These are phyloP conservation scores for Nidula microcarpa DNA, from an alignment of 768 basidiomycete species.

Conservation along the genomic window DNA sequence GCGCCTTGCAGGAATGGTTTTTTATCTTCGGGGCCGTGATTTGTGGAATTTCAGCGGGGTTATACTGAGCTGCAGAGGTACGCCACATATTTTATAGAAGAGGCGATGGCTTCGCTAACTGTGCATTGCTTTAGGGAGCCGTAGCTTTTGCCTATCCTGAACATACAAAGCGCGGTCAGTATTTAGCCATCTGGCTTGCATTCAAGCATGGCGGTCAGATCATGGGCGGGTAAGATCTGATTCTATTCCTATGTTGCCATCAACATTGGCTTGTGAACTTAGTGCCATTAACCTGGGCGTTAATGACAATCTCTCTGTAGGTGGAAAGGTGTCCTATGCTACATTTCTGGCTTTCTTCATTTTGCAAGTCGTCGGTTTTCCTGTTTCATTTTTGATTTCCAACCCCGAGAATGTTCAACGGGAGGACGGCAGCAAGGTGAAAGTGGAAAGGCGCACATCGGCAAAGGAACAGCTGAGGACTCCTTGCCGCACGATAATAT, in stretches of 20 bases:
- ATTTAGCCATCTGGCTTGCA: constrained; percentile 5
- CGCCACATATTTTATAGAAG: background rate
- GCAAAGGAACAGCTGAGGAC: constrained; percentile 10
- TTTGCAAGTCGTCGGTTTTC: constrained; percentile 10
- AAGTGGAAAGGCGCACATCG: constrained; percentile 9
- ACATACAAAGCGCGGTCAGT: constrained; percentile 3
- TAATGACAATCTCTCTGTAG: constrained; percentile 9
- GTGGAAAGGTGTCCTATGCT: constrained; percentile 13
- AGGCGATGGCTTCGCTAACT: background rate
- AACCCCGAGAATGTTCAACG: constrained; percentile 9
- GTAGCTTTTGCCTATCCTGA: background rate
- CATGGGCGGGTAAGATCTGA: constrained; percentile 10
- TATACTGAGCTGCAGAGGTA: constrained; percentile 15
- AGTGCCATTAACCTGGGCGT: constrained; percentile 4
- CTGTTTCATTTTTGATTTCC: constrained; percentile 5
- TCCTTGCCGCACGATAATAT: constrained; percentile 4
- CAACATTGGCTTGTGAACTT: background rate
- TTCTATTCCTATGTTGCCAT: background rate
- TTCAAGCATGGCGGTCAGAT: constrained; percentile 5
- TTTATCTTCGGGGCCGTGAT: constrained; percentile 8
- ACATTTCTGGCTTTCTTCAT: constrained; percentile 1
- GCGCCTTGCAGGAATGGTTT: constrained; percentile 8
- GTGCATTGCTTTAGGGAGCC: background rate
- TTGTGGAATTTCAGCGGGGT: constrained; percentile 8
- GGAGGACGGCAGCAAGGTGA: constrained; percentile 12